Conservation (phyloP, 2,329 filamentous ascomycete species). For the Xylariaceae sp. region DNA sequence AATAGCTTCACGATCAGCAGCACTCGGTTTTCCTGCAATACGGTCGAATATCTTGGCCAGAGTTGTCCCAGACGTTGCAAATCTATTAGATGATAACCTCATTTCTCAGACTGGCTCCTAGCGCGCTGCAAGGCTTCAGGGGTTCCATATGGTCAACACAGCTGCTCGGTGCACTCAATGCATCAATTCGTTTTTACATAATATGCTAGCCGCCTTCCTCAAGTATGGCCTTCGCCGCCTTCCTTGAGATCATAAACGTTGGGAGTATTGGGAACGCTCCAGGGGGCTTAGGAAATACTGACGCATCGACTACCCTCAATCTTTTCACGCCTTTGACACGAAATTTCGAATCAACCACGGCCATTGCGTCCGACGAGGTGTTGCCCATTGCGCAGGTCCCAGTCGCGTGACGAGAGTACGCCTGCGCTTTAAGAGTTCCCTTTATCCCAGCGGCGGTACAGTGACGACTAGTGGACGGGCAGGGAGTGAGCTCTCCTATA, state of each 20-base stretch:
- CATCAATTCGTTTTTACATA: too few species aligned
- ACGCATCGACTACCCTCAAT: constrained; percentile 61
- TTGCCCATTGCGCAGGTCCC: constrained; percentile 33
- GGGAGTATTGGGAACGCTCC: constrained; percentile 37
- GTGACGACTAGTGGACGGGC: constrained; percentile 13
- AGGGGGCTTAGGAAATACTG: constrained; percentile 57
- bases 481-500: constrained; percentile 32
- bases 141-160: too few species aligned
- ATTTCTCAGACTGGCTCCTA: too few species aligned
- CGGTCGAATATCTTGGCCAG: too few species aligned
- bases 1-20: too few species aligned
- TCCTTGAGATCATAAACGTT: constrained; percentile 38
- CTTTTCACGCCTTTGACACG: constrained; percentile 56
- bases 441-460: constrained; percentile 31
- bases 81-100: too few species aligned
- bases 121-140: too few species aligned
- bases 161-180: too few species aligned
- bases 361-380: constrained; percentile 54
- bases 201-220: too few species aligned
- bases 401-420: constrained; percentile 35
- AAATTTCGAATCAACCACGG: constrained; percentile 58
- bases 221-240: constrained; percentile 37
- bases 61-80: too few species aligned
- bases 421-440: constrained; percentile 23
- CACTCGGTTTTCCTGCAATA: too few species aligned